Base-by-base conservation (phyloP, 345 rosid genomes). In the Limnanthes douglasii region DNA sequence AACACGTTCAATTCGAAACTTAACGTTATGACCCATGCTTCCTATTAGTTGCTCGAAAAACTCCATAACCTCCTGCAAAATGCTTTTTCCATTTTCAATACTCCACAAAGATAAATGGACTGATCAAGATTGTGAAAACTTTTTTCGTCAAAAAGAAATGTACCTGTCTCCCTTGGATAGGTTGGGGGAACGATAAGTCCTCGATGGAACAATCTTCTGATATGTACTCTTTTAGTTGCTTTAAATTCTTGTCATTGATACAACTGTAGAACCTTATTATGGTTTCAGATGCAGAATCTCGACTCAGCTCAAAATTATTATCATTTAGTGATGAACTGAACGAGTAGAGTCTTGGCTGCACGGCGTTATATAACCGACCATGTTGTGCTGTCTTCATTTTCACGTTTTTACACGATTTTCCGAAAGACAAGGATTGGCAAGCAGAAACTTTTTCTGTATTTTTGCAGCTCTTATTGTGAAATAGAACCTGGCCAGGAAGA, bases 91-190 rank as follows among this genome's bases (percentile, higher is more conserved):
- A n/a, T n/a, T n/a, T n/a, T n/a, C n/a, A 13, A 21, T 14, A 35
- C 11, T 41, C 3, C 6, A 11, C 6, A 13, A 32, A 15, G n/a
- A 21, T 6, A 28, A 10, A 28, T 28, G 32, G 32, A 28, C 33
- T 8, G 2, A 11, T 5, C 18, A 39, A 16, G 13, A 13, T 18
- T 11, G 11, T 2, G 9, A 9, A 17, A 4, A 8, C 1, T 3
- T n/a, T n/a, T n/a, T n/a, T n/a, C n/a, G n/a, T n/a, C n/a, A n/a
- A n/a, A n/a, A 4, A 27, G 2, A 23, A 32, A 1, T 6, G 38
- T 5, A 77, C 80, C 77, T 56, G 52, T 52, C 59, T 72, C 41
- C 86, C 86, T 25, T 69, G 41, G n/a, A 76, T 60, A 19, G 78
- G 59, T 21, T 45, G 24, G 10, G 49, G 56, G 22, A 68, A 75